These are phyloP conservation scores for Lolium perenne DNA, from an alignment of 176 grass and related monocot species.

Conservation along the genomic window DNA sequence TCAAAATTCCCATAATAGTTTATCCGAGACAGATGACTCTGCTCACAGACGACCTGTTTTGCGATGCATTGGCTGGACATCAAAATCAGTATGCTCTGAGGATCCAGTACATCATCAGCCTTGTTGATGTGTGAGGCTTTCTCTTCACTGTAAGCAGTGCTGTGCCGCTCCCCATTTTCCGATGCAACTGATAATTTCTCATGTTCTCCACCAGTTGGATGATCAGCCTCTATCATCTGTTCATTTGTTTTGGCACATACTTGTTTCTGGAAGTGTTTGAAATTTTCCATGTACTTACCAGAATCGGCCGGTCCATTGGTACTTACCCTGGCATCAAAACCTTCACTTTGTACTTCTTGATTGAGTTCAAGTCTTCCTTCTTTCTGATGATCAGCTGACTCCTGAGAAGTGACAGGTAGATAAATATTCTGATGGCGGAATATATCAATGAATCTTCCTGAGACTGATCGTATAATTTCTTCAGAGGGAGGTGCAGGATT, in stretches of 20 bases:
- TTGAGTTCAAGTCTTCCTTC: slow-evolving; percentile 37
- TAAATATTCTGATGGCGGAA: slow-evolving; percentile 48
- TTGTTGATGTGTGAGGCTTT: slow-evolving; percentile 45
- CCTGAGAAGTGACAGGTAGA: slow-evolving; percentile 58
- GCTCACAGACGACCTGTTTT: slow-evolving; percentile 78
- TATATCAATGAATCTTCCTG: slow-evolving; percentile 45
- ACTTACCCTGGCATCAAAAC: background rate
- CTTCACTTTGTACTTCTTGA: slow-evolving; percentile 25
- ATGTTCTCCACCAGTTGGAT: slow-evolving; percentile 9
- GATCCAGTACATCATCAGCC: slow-evolving; percentile 49
- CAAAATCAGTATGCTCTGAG: slow-evolving; percentile 83
- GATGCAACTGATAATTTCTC: slow-evolving; percentile 6
- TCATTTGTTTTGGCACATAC: slow-evolving; percentile 32
- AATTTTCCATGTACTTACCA: slow-evolving; percentile 40
- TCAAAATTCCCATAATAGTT: slow-evolving; percentile 89
- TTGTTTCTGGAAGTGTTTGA: slow-evolving; percentile 33
- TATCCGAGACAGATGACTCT: slow-evolving; percentile 82
- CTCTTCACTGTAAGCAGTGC: slow-evolving; percentile 35
- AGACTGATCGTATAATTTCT: slow-evolving; percentile 26
- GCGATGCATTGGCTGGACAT: slow-evolving; percentile 76
- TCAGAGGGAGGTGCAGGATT: slow-evolving; percentile 32
- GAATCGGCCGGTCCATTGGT: slow-evolving; percentile 11
- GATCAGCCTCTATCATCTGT: background rate
- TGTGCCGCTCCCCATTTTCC: slow-evolving; percentile 29
- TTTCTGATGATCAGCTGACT: slow-evolving; percentile 47